A percentile compares a stretch with the other conserved stretches of the same genome.
These are phyloP conservation scores for Malassezia psittaci DNA, from an alignment of 1,284 basidiomycete genomes.

Conservation along the genomic window DNA sequence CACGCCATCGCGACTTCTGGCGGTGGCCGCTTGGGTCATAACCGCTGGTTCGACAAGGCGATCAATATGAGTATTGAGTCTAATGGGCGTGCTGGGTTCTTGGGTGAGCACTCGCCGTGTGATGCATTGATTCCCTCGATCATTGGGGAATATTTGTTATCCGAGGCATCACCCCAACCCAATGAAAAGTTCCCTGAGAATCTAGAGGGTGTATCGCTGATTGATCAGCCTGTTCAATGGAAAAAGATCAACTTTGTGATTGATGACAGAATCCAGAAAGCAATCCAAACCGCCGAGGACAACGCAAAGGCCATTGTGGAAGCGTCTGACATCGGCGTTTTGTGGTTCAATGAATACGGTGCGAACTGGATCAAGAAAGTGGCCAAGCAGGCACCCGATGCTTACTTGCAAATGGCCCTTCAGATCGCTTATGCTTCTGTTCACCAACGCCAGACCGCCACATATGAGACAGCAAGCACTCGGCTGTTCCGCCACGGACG, in stretches of 20 bases:
- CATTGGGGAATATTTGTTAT: slow-evolving; percentile 72
- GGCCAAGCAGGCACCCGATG: slow-evolving; percentile 76
- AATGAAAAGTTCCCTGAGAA: slow-evolving; percentile 22
- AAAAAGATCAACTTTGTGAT: slow-evolving; percentile 65
- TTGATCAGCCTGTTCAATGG: slow-evolving; percentile 52
- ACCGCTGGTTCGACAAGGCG: slow-evolving; percentile 89
- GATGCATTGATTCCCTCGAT: slow-evolving; percentile 87
- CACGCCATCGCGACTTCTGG: slow-evolving; percentile 69
- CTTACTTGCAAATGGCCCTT: slow-evolving; percentile 82
- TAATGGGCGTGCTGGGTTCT: slow-evolving; percentile 71
- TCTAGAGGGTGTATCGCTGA: slow-evolving; percentile 20
- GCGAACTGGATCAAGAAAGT: slow-evolving; percentile 77
- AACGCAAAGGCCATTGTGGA: slow-evolving; percentile 59
- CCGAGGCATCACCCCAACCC: slow-evolving; percentile 49
- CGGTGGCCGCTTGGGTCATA: slow-evolving; percentile 60
- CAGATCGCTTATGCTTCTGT: slow-evolving; percentile 84
- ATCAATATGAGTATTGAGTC: slow-evolving; percentile 73
- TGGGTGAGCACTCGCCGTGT: slow-evolving; percentile 84
- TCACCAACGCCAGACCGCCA: slow-evolving; percentile 69
- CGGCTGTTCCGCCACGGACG: slow-evolving; percentile 80
- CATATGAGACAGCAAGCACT: slow-evolving; percentile 89
- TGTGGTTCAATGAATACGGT: slow-evolving; percentile 79
- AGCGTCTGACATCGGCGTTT: slow-evolving; percentile 71
- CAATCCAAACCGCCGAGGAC: slow-evolving; percentile 58
- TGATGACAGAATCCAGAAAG: slow-evolving; percentile 57